Base-by-base conservation (phyloP, 2,329 filamentous ascomycete genomes). In the Emydomyces testavorans region DNA sequence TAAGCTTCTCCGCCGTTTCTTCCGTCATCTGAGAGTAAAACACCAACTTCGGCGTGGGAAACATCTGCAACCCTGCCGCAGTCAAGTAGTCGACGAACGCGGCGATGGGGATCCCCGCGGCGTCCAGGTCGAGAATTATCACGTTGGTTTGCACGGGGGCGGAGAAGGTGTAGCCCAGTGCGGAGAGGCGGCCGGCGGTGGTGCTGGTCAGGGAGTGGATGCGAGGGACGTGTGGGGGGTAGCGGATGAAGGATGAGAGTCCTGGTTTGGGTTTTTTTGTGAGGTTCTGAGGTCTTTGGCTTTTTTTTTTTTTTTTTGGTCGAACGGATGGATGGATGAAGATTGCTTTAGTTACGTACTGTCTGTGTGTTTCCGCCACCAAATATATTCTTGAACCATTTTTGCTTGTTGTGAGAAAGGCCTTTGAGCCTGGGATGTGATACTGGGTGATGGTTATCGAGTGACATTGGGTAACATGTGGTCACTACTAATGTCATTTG, bases 401-500 rank as follows among this genome's bases (percentile, higher is more conserved):
- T n/a, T 56, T 7, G 62, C 60, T 6, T 55, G 57, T 15, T n/a
- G 59, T 51, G 28, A 64, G 62, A 34, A 58, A 58, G 15, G 50
- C 41, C 18, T 51, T 55, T 3, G 54, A 55, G 13, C 60, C 59
- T 1, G 59, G 55, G 40, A 65, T 57, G n/a, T n/a, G 15, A 65
- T 50, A 29, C 60, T 59, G n/a, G n/a, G n/a, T n/a, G n/a, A n/a
- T n/a, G n/a, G n/a, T n/a, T n/a, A n/a, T n/a, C n/a, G n/a, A n/a
- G n/a, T n/a, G n/a, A n/a, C n/a, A n/a, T n/a, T n/a, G n/a, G n/a
- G n/a, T n/a, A n/a, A n/a, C n/a, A n/a, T n/a, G n/a, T n/a, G n/a
- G n/a, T n/a, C n/a, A n/a, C n/a, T n/a, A n/a, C n/a, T n/a, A 2
- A 62, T 36, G 0, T 61, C 59, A 44, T 67, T 67, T 8, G 47